phyloP scores from a whole-genome alignment of 2,329 filamentous ascomycete genomes.

The Lasiodiplodia sp. region DNA sequence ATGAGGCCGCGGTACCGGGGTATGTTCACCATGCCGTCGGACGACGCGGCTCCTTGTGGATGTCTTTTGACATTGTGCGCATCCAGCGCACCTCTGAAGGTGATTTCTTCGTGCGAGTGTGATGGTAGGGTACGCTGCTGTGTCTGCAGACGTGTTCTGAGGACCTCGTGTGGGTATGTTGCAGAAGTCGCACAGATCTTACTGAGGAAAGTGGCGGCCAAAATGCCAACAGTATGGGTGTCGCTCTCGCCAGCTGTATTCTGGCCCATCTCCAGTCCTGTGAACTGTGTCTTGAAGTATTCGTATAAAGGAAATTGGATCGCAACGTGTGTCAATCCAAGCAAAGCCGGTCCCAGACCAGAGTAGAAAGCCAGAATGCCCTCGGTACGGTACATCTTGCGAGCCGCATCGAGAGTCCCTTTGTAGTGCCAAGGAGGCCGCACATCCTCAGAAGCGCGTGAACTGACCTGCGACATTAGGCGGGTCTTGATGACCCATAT shows the following conservation, averaged over 20 bases:
- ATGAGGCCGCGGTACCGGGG: slow-evolving; percentile 77
- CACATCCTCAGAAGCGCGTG: slow-evolving; percentile 60
- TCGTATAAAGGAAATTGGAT: slow-evolving; percentile 98
- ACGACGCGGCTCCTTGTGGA: slow-evolving; percentile 56
- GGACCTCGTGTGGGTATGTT: slow-evolving; percentile 96
- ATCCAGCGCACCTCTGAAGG: slow-evolving; percentile 51
- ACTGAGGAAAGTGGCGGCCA: slow-evolving; percentile 88
- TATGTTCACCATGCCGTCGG: slow-evolving; percentile 64
- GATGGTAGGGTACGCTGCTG: slow-evolving; percentile 73
- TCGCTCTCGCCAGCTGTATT: slow-evolving; percentile 63
- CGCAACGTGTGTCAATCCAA: slow-evolving; percentile 92
- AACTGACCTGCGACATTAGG: slow-evolving; percentile 89
- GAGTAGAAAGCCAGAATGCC: slow-evolving; percentile 93
- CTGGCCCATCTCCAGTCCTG: slow-evolving; percentile 85
- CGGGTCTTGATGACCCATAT: slow-evolving; percentile 99
- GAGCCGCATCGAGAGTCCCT: slow-evolving; percentile 87
- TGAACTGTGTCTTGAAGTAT: slow-evolving; percentile 88
- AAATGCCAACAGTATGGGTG: slow-evolving; percentile 81
- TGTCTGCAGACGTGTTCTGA: slow-evolving; percentile 91
- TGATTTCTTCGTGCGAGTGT: slow-evolving; percentile 57
- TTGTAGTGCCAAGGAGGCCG: slow-evolving; percentile 88
- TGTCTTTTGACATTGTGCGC: slow-evolving; percentile 51
- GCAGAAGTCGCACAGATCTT: slow-evolving; percentile 94
- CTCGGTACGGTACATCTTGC: slow-evolving; percentile 94
- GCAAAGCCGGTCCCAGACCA: slow-evolving; percentile 86